These are phyloP conservation scores for Ophiostoma perfectum DNA, from an alignment of 2,329 filamentous ascomycete species.

Conservation along the genomic window DNA sequence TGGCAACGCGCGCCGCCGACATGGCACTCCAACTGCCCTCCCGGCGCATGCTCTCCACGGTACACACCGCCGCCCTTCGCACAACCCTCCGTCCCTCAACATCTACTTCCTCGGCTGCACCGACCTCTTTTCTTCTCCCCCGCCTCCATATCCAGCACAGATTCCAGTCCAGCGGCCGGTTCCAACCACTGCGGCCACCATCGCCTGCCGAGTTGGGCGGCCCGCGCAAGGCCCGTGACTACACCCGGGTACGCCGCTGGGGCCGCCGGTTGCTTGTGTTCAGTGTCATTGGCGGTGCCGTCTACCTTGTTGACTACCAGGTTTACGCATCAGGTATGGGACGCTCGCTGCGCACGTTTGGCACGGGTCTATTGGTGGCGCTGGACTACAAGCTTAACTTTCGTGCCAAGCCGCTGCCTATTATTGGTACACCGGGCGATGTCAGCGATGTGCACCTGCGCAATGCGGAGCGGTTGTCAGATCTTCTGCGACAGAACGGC, in stretches of 20 bases:
- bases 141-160: slow-evolving; percentile 7
- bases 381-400: slow-evolving; percentile 98
- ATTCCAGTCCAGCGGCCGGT: slow-evolving; percentile 35
- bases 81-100: background rate
- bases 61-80: background rate
- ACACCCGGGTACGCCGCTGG: slow-evolving; percentile 66
- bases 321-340: slow-evolving; percentile 74
- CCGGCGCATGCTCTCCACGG: background rate
- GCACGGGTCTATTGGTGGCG: slow-evolving; percentile 71
- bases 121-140: background rate
- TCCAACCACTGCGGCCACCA: slow-evolving; percentile 66
- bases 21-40: background rate
- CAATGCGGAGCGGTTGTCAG: slow-evolving; percentile 76
- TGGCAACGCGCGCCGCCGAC: background rate
- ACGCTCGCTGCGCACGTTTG: slow-evolving; percentile 77
- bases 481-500: slow-evolving; percentile 78
- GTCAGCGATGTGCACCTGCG: slow-evolving; percentile 75
- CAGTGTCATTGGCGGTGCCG: slow-evolving; percentile 51
- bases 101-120: background rate
- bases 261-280: slow-evolving; percentile 64
- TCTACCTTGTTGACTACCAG: slow-evolving; percentile 65
- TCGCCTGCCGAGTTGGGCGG: slow-evolving; percentile 72
- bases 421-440: slow-evolving; percentile 45
- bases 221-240: slow-evolving; percentile 64
- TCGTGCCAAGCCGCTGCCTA: slow-evolving; percentile 62